phyloP scores from a whole-genome alignment of 1,284 basidiomycete species.

The Lentinula novae-zelandiae region DNA sequence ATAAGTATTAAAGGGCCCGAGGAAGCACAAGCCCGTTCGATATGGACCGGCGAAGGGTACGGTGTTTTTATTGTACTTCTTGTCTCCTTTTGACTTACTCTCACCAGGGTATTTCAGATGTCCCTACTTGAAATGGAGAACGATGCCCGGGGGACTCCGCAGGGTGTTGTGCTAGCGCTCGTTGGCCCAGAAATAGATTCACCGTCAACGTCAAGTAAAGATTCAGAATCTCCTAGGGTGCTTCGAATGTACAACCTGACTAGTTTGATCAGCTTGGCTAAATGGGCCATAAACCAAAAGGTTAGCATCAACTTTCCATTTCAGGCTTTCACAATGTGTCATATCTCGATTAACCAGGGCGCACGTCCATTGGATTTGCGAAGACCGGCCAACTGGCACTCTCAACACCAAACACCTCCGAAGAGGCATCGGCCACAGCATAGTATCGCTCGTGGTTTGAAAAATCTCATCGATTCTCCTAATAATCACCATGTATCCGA shows the following conservation, averaged over 20 bases:
- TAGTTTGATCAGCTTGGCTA: conserved; percentile 68
- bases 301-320: conserved; percentile 30
- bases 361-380: conserved; percentile 57
- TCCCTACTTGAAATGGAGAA: conserved; percentile 66
- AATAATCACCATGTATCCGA: conserved; percentile 9
- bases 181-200: conserved; percentile 58
- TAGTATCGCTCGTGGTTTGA: conserved; percentile 57
- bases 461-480: conserved; percentile 49
- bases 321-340: conserved; percentile 7
- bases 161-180: conserved; percentile 72
- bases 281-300: conserved; percentile 66
- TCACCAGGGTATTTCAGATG: conserved; percentile 66
- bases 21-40: conserved; percentile 59
- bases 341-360: conserved; percentile 36
- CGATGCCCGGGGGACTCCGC: conserved; percentile 52
- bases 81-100: background rate
- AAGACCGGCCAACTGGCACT: conserved; percentile 46
- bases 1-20: conserved; percentile 56
- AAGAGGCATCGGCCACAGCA: conserved; percentile 55
- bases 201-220: conserved; percentile 32
- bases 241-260: conserved; percentile 78
- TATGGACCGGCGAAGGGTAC: conserved; percentile 78
- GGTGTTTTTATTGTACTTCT: conserved; percentile 19
- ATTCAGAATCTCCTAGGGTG: conserved; percentile 47
- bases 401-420: conserved; percentile 45